Base-by-base conservation (phyloP, 2,329 filamentous ascomycete genomes). In the Aspergillus fructus region DNA sequence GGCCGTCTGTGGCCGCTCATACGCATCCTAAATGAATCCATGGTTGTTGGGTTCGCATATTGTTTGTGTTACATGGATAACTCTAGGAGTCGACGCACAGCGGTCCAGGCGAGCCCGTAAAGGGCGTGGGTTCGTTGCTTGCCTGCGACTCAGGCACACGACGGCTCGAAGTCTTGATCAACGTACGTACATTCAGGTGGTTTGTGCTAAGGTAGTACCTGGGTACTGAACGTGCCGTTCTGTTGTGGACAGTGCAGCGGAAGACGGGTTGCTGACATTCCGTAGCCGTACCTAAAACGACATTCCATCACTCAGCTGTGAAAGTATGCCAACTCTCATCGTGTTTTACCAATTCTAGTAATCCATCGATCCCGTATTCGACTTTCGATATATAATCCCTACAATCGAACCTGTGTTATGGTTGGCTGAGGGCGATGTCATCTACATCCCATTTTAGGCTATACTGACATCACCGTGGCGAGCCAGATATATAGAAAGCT, bases 401-500 rank as follows among this genome's bases (percentile, higher is more conserved):
- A 30, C 27, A 30, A 30, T 8, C 27, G 27, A 30, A 11, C 9
- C 27, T 11, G 27, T 30, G 27, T n/a, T n/a, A 5, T 17, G n/a
- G 34, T 21, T 24, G 30, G n/a, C 6, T 39, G 24, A n/a, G 15
- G 3, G 40, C 11, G 49, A 52, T 52, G 49, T 43, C 41, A 53
- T 24, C 30, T 12, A 41, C 19, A 15, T 24, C 13, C 39, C 30
- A 11, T 23, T n/a, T 56, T 51, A 30, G 42, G 41, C 43, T 21
- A 56, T 46, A 39, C 30, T 51, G 53, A 51, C 53, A 56, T 56
- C 48, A 51, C 40, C 30, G 13, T 46, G 27, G 47, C 47, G 47
- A 51, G 39, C 24, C 11, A 49, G 43, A 41, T 11, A 40, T 24
- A 48, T 40, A 43, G 45, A 42, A 9, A 51, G 52, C 49, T 21